These are phyloP conservation scores for Cronartium quercuum DNA, from an alignment of 1,284 basidiomycete species.

Conservation along the genomic window DNA sequence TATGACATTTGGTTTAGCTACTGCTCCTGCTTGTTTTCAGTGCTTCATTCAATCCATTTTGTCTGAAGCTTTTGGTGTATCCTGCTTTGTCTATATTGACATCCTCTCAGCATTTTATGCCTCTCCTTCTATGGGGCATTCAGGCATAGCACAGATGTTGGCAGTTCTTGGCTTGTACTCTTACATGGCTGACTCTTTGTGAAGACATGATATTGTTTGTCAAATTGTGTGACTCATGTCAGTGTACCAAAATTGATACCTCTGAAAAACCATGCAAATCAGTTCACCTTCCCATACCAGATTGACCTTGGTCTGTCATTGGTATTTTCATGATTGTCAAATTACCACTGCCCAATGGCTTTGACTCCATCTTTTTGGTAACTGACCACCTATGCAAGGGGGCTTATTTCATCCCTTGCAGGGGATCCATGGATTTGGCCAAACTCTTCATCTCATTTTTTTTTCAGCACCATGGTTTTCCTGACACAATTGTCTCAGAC, in stretches of 20 bases:
- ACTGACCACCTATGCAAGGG: slow-evolving; percentile 1
- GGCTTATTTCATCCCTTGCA: slow-evolving; percentile 6
- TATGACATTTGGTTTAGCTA: slow-evolving; percentile 14
- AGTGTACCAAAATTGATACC: neutral
- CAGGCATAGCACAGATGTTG: neutral
- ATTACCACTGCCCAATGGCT: slow-evolving; percentile 1
- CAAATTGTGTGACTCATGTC: neutral
- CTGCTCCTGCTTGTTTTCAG: slow-evolving; percentile 6
- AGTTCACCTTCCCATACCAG: neutral
- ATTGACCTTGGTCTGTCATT: neutral
- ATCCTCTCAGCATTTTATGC: neutral
- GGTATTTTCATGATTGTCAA: slow-evolving; percentile 16
- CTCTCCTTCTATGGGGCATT: neutral
- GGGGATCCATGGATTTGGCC: neutral
- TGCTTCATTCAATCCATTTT: neutral
- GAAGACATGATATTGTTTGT: neutral
- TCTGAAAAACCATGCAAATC: neutral
- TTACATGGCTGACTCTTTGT: neutral
- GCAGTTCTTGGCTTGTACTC: neutral
- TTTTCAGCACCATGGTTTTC: neutral
- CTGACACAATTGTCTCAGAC: slow-evolving; percentile 4
- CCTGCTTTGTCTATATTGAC: neutral
- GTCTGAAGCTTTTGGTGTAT: neutral
- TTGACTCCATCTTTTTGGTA: slow-evolving; percentile 26
- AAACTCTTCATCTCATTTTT: neutral